Evolutionary conservation across 768 basidiomycete species (phyloP).

Genomic region (Mycena rosella): DNA sequence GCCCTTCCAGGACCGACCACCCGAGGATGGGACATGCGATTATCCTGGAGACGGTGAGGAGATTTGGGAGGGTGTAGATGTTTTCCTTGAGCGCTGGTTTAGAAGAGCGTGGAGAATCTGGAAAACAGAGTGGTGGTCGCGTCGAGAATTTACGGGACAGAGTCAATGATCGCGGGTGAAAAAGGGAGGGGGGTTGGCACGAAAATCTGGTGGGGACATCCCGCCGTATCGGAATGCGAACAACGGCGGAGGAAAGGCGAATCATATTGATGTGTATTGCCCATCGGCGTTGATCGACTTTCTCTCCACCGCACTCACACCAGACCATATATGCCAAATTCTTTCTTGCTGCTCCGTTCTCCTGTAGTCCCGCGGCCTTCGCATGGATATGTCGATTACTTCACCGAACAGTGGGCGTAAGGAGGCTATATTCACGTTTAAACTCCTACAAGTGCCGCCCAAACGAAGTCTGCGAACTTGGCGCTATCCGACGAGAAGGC

Average conservation of each 20-base stretch:
- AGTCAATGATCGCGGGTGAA: background rate
- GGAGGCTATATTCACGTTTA: too few relatives aligned
- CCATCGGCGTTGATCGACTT: background rate
- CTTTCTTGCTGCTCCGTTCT: too few relatives aligned
- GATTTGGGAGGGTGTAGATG: constrained; percentile 94
- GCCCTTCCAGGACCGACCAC: constrained; percentile 86
- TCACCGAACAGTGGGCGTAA: too few relatives aligned
- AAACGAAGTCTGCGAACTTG: too few relatives aligned
- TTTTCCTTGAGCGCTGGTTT: constrained; percentile 75
- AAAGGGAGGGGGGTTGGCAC: background rate
- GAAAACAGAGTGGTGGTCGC: constrained; percentile 24
- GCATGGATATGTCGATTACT: too few relatives aligned
- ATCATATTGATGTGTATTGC: constrained; percentile 21
- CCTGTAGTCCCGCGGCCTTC: too few relatives aligned
- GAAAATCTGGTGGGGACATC: constrained; percentile 9
- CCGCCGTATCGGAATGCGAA: constrained; percentile 4
- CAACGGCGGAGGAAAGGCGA: constrained; percentile 13
- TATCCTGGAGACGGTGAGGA: constrained; percentile 90
- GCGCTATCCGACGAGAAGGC: background rate
- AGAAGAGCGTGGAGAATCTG: constrained; percentile 34
- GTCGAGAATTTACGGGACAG: constrained; percentile 29
- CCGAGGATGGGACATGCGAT: constrained; percentile 92
- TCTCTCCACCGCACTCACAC: background rate
- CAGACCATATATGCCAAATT: too few relatives aligned
- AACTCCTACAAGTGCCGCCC: too few relatives aligned